Base-by-base conservation (phyloP, 192 early-diverging fungal species). In the Coemansia sp. region DNA sequence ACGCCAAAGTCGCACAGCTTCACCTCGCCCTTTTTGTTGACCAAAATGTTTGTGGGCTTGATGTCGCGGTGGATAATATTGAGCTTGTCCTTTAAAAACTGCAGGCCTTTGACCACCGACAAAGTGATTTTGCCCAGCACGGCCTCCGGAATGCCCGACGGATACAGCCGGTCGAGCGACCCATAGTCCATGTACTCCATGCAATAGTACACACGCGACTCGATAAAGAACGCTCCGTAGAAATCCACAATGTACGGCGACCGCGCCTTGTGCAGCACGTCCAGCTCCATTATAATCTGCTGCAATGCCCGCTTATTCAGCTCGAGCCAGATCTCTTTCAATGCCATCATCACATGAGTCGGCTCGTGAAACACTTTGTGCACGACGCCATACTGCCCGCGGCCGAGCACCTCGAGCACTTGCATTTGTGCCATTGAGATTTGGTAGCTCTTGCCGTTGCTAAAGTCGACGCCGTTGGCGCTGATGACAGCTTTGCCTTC, bases 101-200 rank as follows among this genome's bases (percentile, higher is more conserved):
- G 80, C 54, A 97, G 70, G 1, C 93, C 93, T 62, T 84, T 82
- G 19, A 95, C 88, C 78, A 95, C 91, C 49, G 91, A 85, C 25
- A 84, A 76, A 5, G 92, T 84, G 50, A 95, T 93, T 51, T 79
- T 79, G 6, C 86, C 87, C 60, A 98, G 70, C 21, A 95, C 84
- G 58, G 85, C 83, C 75, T 97, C 94, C 15, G 91, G 91, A 2
- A 93, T 85, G 23, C 93, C 93, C 24, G 84, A 83, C 14, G 86
- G 82, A 59, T 95, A 95, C 29, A 97, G 71, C 15, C 86, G 86
- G 65, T 96, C 93, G 39, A 97, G 67, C n/a, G 93, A 95, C 43
- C 94, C 95, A 49, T 87, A 92, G 66, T 98, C 96, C 96, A 98
- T 98, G 67, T 86, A 98, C 77, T 98, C 96, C 93, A 98, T 98